These are phyloP conservation scores for Dichotomopilus funicola DNA, from an alignment of 2,329 filamentous ascomycete species.

Conservation along the genomic window DNA sequence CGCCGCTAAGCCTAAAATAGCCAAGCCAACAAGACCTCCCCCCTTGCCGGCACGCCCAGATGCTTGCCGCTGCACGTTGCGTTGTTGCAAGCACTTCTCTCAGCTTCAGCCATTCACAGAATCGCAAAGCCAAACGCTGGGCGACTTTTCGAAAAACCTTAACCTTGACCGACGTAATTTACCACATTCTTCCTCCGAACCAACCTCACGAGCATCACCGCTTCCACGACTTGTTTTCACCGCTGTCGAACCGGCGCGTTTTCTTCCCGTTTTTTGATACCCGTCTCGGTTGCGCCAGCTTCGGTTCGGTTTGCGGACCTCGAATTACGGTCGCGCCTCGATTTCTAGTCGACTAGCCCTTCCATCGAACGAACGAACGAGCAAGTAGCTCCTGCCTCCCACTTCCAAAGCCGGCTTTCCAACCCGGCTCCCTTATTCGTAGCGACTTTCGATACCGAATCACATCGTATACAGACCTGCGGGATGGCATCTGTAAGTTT, in stretches of 20 bases:
- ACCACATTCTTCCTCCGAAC: neutral
- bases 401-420: neutral
- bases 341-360: constrained; percentile 6
- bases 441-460: neutral
- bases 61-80: neutral
- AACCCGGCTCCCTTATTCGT: too few species aligned
- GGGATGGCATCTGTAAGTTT: constrained; percentile 26
- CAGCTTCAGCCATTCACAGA: constrained; percentile 13
- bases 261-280: constrained; percentile 13
- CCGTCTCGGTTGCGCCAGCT: constrained; percentile 12
- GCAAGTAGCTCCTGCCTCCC: neutral
- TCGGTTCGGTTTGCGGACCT: neutral
- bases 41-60: constrained; percentile 3
- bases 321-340: constrained; percentile 9
- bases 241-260: neutral
- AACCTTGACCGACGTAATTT: constrained; percentile 8
- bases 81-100: neutral
- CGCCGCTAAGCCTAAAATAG: constrained; percentile 3
- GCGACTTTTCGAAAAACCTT: constrained; percentile 14
- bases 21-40: constrained; percentile 3
- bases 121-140: constrained; percentile 10
- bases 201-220: neutral
- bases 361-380: constrained; percentile 1
- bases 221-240: neutral
- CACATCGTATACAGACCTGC: constrained; percentile 6